Evolutionary conservation across 371 early-diverging fungal genomes (phyloP).

Genomic region (Mortierella polycephala): DNA sequence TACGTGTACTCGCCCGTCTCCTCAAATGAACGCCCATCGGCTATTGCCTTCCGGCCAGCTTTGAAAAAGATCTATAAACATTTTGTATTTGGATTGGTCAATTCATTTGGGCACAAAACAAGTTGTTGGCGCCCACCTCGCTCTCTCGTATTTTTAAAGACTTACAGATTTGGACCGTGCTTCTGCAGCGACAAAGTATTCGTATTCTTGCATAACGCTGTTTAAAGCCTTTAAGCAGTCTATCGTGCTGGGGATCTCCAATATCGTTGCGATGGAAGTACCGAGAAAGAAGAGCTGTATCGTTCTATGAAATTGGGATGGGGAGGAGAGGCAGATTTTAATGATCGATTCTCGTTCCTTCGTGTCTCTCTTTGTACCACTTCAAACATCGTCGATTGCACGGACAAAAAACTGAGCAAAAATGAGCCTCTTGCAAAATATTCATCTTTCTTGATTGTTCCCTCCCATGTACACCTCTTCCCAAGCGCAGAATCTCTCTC

Average conservation of each 20-base stretch:
- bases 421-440: too few species aligned
- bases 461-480: too few species aligned
- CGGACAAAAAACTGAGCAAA: too few species aligned
- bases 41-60: not conserved
- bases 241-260: conserved; percentile 32
- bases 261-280: conserved; percentile 36
- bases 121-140: not conserved
- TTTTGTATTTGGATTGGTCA: not conserved
- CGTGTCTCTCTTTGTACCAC: too few species aligned
- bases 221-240: conserved; percentile 29
- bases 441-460: too few species aligned
- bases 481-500: too few species aligned
- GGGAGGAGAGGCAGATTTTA: not conserved
- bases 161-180: conserved; percentile 30
- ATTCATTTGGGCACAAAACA: too few species aligned
- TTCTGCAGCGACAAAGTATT: conserved; percentile 25
- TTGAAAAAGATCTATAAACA: conserved; percentile 12
- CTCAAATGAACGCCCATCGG: conserved; percentile 17
- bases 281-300: conserved; percentile 36
- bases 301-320: conserved; percentile 11
- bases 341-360: not conserved
- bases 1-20: conserved; percentile 34
- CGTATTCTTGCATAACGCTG: conserved; percentile 30
- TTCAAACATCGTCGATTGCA: too few species aligned
- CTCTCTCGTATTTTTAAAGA: not conserved